These are phyloP conservation scores for Xylaria arbuscula DNA, from an alignment of 2,329 filamentous ascomycete genomes.

Conservation along the genomic window DNA sequence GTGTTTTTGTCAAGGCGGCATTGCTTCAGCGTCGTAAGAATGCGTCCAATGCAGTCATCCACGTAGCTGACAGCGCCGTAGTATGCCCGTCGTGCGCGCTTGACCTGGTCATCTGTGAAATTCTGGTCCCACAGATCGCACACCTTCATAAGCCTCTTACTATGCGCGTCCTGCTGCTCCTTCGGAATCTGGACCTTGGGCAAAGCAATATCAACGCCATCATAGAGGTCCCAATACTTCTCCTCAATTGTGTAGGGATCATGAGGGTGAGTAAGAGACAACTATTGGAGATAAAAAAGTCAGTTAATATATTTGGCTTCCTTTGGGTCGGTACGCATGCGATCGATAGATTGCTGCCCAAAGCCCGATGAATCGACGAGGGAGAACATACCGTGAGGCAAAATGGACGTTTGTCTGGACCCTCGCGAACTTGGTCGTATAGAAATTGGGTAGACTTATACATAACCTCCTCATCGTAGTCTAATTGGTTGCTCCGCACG, in stretches of 20 bases:
- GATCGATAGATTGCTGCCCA: neutral
- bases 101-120: conserved; percentile 87
- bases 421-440: conserved; percentile 89
- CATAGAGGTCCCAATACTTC: conserved; percentile 93
- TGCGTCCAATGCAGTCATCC: conserved; percentile 88
- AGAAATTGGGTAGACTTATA: conserved; percentile 89
- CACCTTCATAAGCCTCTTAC: conserved; percentile 85
- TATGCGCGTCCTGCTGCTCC: conserved; percentile 86
- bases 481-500: conserved; percentile 91
- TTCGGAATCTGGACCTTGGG: conserved; percentile 82
- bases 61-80: conserved; percentile 95
- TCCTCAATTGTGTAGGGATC: conserved; percentile 95
- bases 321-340: neutral
- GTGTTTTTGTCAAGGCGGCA: conserved; percentile 86
- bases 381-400: conserved; percentile 74
- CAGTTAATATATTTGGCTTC: conserved; percentile 18
- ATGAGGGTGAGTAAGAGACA: conserved; percentile 93
- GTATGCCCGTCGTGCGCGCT: conserved; percentile 86
- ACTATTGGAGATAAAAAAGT: conserved; percentile 50
- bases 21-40: conserved; percentile 80
- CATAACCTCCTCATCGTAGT: conserved; percentile 97
- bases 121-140: conserved; percentile 87
- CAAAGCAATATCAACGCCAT: conserved; percentile 86
- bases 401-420: conserved; percentile 79
- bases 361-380: neutral